These are phyloP conservation scores for Gillenia trifoliata DNA, from an alignment of 306 rosid species.

Conservation along the genomic window DNA sequence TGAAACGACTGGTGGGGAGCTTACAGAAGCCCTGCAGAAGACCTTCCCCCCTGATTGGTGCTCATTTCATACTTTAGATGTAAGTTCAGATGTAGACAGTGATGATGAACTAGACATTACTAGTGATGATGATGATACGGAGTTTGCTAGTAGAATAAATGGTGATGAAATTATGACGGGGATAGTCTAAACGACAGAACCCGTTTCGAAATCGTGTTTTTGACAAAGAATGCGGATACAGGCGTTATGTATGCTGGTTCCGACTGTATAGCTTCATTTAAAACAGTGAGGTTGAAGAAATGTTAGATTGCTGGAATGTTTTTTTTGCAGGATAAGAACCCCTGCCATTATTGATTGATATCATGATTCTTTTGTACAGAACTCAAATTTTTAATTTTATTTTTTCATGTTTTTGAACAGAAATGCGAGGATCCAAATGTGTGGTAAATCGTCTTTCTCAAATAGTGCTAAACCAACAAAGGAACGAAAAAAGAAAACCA, in stretches of 20 bases:
- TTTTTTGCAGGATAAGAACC: neutral
- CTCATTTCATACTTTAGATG: constrained; percentile 36
- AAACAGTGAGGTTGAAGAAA: neutral
- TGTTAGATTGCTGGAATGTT: neutral
- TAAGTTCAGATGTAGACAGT: constrained; percentile 25
- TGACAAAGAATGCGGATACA: neutral
- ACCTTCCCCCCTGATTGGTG: constrained; percentile 97
- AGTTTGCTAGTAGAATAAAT: constrained; percentile 16
- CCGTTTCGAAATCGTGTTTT: constrained; percentile 5
- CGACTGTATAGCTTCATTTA: neutral
- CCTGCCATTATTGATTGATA: neutral
- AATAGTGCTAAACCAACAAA: too few relatives aligned
- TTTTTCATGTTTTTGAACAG: neutral
- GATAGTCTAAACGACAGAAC: constrained; percentile 12
- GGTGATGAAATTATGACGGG: constrained; percentile 3
- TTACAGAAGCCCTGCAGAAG: constrained; percentile 79
- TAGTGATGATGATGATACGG: constrained; percentile 20
- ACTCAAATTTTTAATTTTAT: too few relatives aligned
- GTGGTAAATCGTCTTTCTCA: too few relatives aligned
- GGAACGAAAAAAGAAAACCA: too few relatives aligned
- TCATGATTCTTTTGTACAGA: constrained; percentile 11
- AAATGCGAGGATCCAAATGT: neutral
- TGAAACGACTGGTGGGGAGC: constrained; percentile 84
- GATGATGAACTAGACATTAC: constrained; percentile 26
- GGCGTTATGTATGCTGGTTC: neutral